Evolutionary conservation across 177 flowering plant species (phyloP).

Genomic region (Vitis hybrid): DNA sequence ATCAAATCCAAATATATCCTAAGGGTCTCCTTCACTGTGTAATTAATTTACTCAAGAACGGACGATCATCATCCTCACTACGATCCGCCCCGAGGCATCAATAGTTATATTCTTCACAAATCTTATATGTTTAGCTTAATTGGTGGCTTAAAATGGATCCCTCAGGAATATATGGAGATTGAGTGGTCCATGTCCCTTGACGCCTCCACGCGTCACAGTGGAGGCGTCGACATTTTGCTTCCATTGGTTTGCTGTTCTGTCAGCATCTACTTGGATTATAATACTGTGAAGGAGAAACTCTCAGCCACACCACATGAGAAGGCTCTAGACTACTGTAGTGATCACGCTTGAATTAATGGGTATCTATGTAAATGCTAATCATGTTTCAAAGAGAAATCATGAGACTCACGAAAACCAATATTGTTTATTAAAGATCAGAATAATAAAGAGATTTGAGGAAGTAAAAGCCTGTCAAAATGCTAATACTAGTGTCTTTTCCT

Average conservation of each 20-base stretch:
- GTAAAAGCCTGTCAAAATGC: slow-evolving; percentile 1
- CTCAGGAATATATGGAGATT: slow-evolving; percentile 10
- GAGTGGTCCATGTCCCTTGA: slow-evolving; percentile 18
- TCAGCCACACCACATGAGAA: background rate
- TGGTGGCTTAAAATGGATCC: slow-evolving; percentile 3
- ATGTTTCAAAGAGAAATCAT: slow-evolving; percentile 15
- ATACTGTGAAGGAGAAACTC: background rate
- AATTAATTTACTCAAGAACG: background rate
- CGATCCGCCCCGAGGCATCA: background rate
- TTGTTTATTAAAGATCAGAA: background rate
- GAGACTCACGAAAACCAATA: background rate
- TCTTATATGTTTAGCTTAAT: background rate
- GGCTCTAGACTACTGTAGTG: background rate
- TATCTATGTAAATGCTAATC: slow-evolving; percentile 15
- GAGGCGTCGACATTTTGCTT: background rate
- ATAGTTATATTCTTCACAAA: background rate
- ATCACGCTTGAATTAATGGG: slow-evolving; percentile 3
- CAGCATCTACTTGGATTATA: slow-evolving; percentile 5
- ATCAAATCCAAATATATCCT: slow-evolving; percentile 27
- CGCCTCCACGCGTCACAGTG: slow-evolving; percentile 7
- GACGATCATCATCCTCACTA: background rate
- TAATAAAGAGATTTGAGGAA: background rate
- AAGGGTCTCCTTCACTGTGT: background rate
- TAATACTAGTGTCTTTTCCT: too few relatives aligned
- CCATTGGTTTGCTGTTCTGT: background rate